These are phyloP conservation scores for Ustilago cynodontis DNA, from an alignment of 1,284 basidiomycete species.

Conservation along the genomic window DNA sequence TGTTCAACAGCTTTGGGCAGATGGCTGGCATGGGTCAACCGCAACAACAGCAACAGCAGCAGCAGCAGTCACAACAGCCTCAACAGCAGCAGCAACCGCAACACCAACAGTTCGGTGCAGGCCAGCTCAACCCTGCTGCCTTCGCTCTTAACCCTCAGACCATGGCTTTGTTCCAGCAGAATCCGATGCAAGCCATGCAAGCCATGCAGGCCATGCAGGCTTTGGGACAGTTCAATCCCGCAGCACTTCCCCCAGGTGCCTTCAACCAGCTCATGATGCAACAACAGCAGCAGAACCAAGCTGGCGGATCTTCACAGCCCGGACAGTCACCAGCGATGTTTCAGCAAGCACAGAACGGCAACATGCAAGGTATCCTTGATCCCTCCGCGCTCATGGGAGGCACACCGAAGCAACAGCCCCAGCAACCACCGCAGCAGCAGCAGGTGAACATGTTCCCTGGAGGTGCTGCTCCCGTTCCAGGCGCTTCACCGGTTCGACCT, in stretches of 20 bases:
- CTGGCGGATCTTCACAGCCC: slow-evolving; percentile 24
- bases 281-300: slow-evolving; percentile 39
- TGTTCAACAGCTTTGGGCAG: slow-evolving; percentile 47
- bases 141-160: slow-evolving; percentile 46
- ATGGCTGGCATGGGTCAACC: slow-evolving; percentile 37
- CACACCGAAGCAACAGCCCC: slow-evolving; percentile 22
- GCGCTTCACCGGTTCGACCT: slow-evolving; percentile 39
- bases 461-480: not conserved
- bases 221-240: slow-evolving; percentile 44
- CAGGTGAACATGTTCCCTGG: slow-evolving; percentile 32
- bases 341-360: slow-evolving; percentile 32
- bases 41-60: slow-evolving; percentile 35
- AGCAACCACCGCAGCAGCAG: slow-evolving; percentile 28
- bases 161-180: slow-evolving; percentile 48
- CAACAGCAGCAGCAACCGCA: slow-evolving; percentile 33
- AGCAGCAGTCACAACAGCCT: slow-evolving; percentile 14
- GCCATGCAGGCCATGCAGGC: slow-evolving; percentile 39
- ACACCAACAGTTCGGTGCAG: slow-evolving; percentile 26
- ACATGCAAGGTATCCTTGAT: slow-evolving; percentile 40
- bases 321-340: slow-evolving; percentile 35
- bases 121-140: slow-evolving; percentile 38
- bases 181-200: slow-evolving; percentile 49
- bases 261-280: slow-evolving; percentile 51
- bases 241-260: slow-evolving; percentile 34
- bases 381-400: slow-evolving; percentile 44